Evolutionary conservation across 2,329 filamentous ascomycete genomes (phyloP), one percentile per base, ranked within the genome.

Genomic region (Lasiodiplodia gonubiensis): DNA sequence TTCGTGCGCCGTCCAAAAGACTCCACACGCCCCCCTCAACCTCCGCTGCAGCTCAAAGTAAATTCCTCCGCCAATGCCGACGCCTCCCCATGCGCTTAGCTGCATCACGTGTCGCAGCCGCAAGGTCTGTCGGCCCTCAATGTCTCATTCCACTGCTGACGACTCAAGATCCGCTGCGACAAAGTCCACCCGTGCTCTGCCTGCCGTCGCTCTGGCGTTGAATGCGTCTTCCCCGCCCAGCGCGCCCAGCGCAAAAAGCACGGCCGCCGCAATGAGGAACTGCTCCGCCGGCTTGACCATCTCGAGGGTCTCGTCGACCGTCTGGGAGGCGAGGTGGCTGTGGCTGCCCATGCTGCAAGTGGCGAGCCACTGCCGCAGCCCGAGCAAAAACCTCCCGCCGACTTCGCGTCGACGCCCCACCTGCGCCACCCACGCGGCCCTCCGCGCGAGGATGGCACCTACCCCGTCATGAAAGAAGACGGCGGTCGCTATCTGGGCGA

Each of bases 401-500:
- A 53, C 3, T 54, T 18, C 30, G 52, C 51, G 30, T 37, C 39
- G 21, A 16, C 27, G 39, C 64, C 64, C 39, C 39, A 51, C 18
- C 25, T 59, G 3, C 55, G 61, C 2, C 54, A 16, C 8, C 65
- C 65, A 23, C 46, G 65, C 21, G 49, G 49, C 21, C 16, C 53
- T 14, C 55, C 48, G 33, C 55, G 57, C 6, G 66, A 67, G 37
- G 66, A 67, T 16, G 55, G 66, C n/a, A 48, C 55, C n/a, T 63
- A 63, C 33, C 66, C 66, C 12, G 66, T 67, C 33, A 63, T 67
- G 66, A 61, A 67, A 35, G 55, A 52, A 11, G 66, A 67, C 33
- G 66, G 66, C 7, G 49, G 66, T 10, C 55, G 74, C 27, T 78
- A 78, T 59, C 69, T 78, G 0, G 74, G 76, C 48, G 77, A 78